Conservation (phyloP, 805 yeast genomes). For the Cyberlindnera suaveolens region DNA sequence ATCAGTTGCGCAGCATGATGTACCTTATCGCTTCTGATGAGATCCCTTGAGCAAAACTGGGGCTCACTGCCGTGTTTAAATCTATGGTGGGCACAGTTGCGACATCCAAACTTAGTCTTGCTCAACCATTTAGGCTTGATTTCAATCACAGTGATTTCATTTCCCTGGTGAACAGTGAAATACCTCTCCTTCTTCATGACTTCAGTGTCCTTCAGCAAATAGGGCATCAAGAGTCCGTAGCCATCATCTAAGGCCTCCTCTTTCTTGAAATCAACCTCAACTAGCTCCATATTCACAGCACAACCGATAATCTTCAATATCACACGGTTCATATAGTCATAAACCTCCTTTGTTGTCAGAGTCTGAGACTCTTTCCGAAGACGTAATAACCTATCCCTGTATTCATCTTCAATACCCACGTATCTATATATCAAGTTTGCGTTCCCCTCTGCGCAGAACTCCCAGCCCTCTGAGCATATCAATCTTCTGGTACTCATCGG, state of each 20-base stretch:
- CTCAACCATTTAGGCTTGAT: conserved; percentile 62
- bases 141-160: conserved; percentile 31
- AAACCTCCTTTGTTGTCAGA: conserved; percentile 11
- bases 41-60: conserved; percentile 40
- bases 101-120: conserved; percentile 30
- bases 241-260: conserved; percentile 28
- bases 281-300: conserved; percentile 19
- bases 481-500: too few species aligned
- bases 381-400: conserved; percentile 26
- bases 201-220: conserved; percentile 29
- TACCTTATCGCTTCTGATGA: conserved; percentile 13
- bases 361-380: conserved; percentile 25
- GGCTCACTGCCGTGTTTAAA: conserved; percentile 28
- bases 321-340: conserved; percentile 5
- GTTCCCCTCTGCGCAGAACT: conserved; percentile 40
- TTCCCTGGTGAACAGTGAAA: conserved; percentile 26
- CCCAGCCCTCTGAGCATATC: conserved; percentile 28
- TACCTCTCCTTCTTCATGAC: conserved; percentile 29
- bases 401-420: conserved; percentile 28
- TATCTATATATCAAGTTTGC: conserved; percentile 43
- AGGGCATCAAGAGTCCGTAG: conserved; percentile 38
- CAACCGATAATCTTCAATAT: conserved; percentile 24
- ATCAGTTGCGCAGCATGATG: neutral
- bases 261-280: conserved; percentile 7
- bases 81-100: conserved; percentile 51